A percentile compares a stretch with the other conserved stretches of the same genome.
These are phyloP conservation scores for Lotmaria passim DNA, from an alignment of 208 protist species.

Conservation along the genomic window DNA sequence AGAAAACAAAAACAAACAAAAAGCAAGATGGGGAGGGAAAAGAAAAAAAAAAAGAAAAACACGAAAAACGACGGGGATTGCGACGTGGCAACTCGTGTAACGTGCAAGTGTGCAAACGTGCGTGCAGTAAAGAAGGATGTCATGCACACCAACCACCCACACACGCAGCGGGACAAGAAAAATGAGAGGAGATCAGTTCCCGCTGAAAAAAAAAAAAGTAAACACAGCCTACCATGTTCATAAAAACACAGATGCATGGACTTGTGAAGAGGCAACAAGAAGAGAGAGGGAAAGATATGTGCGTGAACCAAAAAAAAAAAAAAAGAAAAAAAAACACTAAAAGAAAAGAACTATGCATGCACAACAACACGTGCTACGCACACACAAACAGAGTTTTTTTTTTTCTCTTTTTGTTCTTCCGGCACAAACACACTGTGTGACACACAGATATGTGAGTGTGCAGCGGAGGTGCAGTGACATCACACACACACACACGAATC, in stretches of 20 bases:
- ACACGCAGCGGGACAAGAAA: not conserved
- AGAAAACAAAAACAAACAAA: slow-evolving; percentile 19
- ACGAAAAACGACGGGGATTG: slow-evolving; percentile 5
- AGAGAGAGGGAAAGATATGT: too few relatives aligned
- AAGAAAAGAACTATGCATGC: not conserved
- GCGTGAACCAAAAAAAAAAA: not conserved
- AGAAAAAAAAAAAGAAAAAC: not conserved
- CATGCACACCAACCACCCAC: slow-evolving; percentile 1
- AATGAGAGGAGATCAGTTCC: slow-evolving; percentile 14
- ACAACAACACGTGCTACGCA: not conserved
- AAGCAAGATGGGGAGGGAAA: not conserved
- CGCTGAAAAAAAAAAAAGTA: not conserved
- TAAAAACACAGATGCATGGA: not conserved
- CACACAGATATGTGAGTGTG: slow-evolving; percentile 5
- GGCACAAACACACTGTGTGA: slow-evolving; percentile 1
- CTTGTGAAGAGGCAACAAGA: not conserved
- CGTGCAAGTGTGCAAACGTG: not conserved
- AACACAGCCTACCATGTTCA: not conserved
- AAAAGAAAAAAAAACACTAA: not conserved
- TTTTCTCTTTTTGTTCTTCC: slow-evolving; percentile 1
- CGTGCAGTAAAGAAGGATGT: slow-evolving; percentile 1
- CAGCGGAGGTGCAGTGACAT: not conserved
- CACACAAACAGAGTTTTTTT: slow-evolving; percentile 5
- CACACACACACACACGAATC: not conserved
- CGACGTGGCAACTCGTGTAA: not conserved